Base-by-base conservation (phyloP, 805 yeast species). In the Schwanniomyces vanrijiae region DNA sequence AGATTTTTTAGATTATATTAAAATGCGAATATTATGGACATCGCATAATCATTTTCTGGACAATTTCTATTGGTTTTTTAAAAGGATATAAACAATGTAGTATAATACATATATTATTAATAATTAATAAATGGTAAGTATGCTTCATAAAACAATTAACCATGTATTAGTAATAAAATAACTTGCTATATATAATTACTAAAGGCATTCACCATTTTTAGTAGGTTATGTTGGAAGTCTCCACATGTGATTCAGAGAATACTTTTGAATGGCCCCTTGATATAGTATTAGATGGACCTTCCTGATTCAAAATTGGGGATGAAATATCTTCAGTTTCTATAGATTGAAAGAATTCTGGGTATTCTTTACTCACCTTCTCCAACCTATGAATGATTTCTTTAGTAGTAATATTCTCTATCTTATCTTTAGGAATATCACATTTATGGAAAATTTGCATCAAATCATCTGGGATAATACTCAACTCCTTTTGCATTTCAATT, bases 401-500 rank as follows among this genome's bases (percentile, higher is more conserved):
- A 3, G 75, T 56, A 2, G 67, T 43, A 1, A 60, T 35, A 20
- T 53, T 54, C 16, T 48, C 47, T 20, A 44, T 40, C 19, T 48
- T 47, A 43, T 43, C 53, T 39, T 54, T 64, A 53, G 47, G 65
- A 48, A 71, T 79, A 19, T 72, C 78, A 55, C 78, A 72, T 40
- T 69, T 68, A 14, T 77, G 72, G 53, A 77, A 75, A 33, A 86
- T 64, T 8, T 69, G 69, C 56, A 77, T 59, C 34, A 90, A 59
- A 54, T 83, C 91, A 2, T 64, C 65, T 0, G 99, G 98, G 35
- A 92, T 84, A 44, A 83, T 74, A 34, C 90, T 80, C 51, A 92
- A 77, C 48, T 87, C 88, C 52, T 87, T 91, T 62, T 88, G 90
- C 50, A 83, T 76, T 48, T 88, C 88, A 52, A 94, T 90, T 63